Evolutionary conservation across 306 rosid genomes (phyloP), one percentile per base, ranked within the genome.

Genomic region (Corylus americana): DNA sequence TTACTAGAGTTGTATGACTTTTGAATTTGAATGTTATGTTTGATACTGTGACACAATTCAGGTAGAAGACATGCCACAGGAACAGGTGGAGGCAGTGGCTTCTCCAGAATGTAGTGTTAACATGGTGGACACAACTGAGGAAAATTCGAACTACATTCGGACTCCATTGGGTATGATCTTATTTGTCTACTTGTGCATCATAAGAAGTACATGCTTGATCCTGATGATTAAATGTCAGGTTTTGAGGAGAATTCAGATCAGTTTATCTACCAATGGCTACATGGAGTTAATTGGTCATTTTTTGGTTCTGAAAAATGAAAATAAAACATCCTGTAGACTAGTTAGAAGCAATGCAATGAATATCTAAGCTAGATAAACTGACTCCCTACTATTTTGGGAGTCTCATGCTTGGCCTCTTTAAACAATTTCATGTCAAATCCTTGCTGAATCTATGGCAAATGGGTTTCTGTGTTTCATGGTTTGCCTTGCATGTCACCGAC

Each of bases 61-160:
- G 96, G 87, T 68, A 74, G 90, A 78, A 86, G 83, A 91, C 77
- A 58, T 31, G 45, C 49, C 9, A 63, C 90, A 57, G 73, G 85
- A 78, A 70, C 58, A 59, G 61, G 74, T 74, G 55, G 80, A 79
- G 68, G 69, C 58, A 73, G 73, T 76, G 55, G 80, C 85, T 85
- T 73, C 83, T 55, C 74, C 71, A 29, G 80, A 74, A 75, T 70
- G 53, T 16, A 62, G 85, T 75, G 49, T 53, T 45, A 76, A 77
- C 72, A 31, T 45, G 71, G 86, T 22, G 74, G 86, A 83, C 55
- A 54, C 74, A 66, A 25, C 76, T 71, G 51, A 20, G 77, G 85
- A 78, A 67, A 77, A 45, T 27, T 42, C 58, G 11, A 73, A 66
- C 20, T 6, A 14, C 29, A 55, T 35, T 72, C 82, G 51, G 73